phyloP scores from a whole-genome alignment of 2,329 filamentous ascomycete species.

The Helminthosporium solani region DNA sequence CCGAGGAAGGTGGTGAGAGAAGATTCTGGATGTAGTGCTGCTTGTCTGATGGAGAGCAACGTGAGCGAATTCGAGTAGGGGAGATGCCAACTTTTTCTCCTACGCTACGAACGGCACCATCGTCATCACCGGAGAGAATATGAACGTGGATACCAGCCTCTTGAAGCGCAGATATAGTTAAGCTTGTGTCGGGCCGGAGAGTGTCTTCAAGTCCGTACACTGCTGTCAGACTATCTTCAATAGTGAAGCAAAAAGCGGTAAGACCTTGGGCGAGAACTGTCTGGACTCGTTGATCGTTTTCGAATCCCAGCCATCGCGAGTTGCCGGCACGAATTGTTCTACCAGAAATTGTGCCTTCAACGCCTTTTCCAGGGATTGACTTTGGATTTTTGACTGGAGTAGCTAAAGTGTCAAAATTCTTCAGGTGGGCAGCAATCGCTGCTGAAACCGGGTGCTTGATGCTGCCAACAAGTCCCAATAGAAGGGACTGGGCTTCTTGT shows the following conservation, averaged over 20 bases:
- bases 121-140: constrained; percentile 60
- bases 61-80: constrained; percentile 44
- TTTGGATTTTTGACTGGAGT: constrained; percentile 23
- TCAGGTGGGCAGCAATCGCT: constrained; percentile 49
- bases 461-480: constrained; percentile 38
- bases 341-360: constrained; percentile 42
- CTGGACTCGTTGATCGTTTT: constrained; percentile 48
- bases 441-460: constrained; percentile 57
- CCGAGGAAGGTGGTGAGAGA: constrained; percentile 1
- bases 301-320: constrained; percentile 48
- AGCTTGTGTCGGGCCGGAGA: constrained; percentile 53
- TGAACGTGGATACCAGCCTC: constrained; percentile 51
- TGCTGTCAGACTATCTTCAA: constrained; percentile 46
- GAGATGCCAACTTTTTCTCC: constrained; percentile 43
- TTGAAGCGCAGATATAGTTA: constrained; percentile 54
- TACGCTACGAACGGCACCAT: constrained; percentile 49
- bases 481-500: constrained; percentile 29
- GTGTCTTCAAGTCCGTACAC: constrained; percentile 54
- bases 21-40: constrained; percentile 51
- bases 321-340: constrained; percentile 48
- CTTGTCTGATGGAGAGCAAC: constrained; percentile 57
- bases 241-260: constrained; percentile 56
- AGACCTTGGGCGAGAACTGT: constrained; percentile 18
- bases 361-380: constrained; percentile 46
- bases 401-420: constrained; percentile 9